Evolutionary conservation across 768 basidiomycete species (phyloP).

Genomic region (Hypholoma fasciculare): DNA sequence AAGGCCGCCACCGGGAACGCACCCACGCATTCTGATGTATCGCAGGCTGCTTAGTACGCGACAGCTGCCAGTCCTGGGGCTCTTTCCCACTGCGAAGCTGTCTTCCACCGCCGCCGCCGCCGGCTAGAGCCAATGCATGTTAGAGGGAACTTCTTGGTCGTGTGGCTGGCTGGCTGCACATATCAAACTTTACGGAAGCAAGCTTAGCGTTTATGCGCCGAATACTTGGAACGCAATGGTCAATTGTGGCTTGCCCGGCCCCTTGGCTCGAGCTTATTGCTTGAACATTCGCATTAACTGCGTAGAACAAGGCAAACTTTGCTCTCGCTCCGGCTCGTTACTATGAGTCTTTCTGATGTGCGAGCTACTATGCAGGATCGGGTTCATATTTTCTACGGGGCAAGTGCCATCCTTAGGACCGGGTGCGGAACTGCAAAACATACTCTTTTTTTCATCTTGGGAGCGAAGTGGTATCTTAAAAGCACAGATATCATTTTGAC

Average conservation of each 20-base stretch:
- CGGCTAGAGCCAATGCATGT: background rate
- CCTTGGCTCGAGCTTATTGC: too few species aligned
- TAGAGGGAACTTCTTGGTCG: background rate
- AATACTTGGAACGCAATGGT: too few species aligned
- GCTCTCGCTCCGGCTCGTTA: background rate
- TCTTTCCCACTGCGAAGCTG: background rate
- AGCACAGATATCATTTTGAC: too few species aligned
- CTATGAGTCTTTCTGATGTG: background rate
- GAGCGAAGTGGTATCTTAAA: too few species aligned
- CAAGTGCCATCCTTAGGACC: too few species aligned
- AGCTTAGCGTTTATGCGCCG: background rate
- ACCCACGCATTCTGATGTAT: background rate
- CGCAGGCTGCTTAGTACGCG: background rate
- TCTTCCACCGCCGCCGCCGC: background rate
- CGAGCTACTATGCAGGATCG: background rate
- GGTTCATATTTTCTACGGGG: too few species aligned
- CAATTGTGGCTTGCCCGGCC: too few species aligned
- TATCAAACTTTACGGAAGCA: background rate
- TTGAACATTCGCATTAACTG: too few species aligned
- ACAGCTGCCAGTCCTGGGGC: background rate
- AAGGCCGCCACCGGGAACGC: background rate
- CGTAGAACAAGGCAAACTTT: too few species aligned
- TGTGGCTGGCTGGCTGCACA: constrained; percentile 1
- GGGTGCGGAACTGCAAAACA: too few species aligned
- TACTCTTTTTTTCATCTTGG: too few species aligned